These are phyloP conservation scores for Termitomyces heimii DNA, from an alignment of 768 basidiomycete species.

Conservation along the genomic window DNA sequence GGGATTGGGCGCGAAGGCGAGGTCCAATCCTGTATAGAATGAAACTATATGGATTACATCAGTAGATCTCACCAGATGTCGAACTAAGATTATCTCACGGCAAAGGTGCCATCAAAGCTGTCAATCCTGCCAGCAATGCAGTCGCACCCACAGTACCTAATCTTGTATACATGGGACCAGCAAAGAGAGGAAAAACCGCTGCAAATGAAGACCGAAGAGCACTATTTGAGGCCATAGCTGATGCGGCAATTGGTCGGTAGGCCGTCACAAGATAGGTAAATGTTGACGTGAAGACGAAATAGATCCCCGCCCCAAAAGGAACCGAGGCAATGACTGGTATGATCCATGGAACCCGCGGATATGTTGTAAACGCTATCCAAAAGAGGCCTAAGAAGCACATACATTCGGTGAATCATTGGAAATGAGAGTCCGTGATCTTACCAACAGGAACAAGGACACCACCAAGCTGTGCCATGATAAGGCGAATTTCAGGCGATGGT, in stretches of 20 bases:
- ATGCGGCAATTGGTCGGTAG: conserved; percentile 61
- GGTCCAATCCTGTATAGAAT: conserved; percentile 19
- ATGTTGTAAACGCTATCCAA: conserved; percentile 56
- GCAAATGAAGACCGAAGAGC: conserved; percentile 57
- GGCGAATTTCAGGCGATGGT: conserved; percentile 60
- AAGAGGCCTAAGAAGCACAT: conserved; percentile 38
- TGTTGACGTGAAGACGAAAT: conserved; percentile 64
- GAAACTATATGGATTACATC: conserved; percentile 8
- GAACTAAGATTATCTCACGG: conserved; percentile 34
- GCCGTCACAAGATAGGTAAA: conserved; percentile 70
- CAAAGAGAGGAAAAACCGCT: conserved; percentile 57
- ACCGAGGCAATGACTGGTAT: conserved; percentile 58
- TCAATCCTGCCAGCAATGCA: conserved; percentile 62
- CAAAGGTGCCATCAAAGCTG: conserved; percentile 54
- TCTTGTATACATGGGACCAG: conserved; percentile 62
- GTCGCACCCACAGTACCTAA: conserved; percentile 70
- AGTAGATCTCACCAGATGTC: background rate
- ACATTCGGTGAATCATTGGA: conserved; percentile 42
- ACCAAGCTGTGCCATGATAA: conserved; percentile 66
- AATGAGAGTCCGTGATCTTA: conserved; percentile 31
- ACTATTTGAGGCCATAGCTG: conserved; percentile 63
- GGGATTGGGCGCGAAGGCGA: conserved; percentile 16
- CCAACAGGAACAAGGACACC: conserved; percentile 58
- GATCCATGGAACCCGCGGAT: conserved; percentile 52
- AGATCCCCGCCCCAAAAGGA: conserved; percentile 60